phyloP scores from a whole-genome alignment of 352 stramenopile species.

The Phytophthora pseudosyringae region DNA sequence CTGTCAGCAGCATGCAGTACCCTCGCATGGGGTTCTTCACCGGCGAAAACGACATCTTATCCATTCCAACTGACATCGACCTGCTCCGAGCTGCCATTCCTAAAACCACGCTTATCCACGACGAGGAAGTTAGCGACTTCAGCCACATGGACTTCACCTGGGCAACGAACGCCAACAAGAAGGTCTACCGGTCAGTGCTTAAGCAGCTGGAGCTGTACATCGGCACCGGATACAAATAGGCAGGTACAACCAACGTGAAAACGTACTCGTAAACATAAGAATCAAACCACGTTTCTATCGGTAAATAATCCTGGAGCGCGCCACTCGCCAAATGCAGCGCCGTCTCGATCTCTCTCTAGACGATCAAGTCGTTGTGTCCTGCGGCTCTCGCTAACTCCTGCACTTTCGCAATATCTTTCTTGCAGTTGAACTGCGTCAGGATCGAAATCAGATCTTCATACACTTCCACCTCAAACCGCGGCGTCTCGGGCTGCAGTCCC shows the following conservation, averaged over 20 bases:
- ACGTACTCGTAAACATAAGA: constrained; percentile 16
- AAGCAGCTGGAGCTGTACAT: constrained; percentile 45
- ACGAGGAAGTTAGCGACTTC: constrained; percentile 42
- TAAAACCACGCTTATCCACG: constrained; percentile 41
- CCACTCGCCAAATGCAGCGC: background rate
- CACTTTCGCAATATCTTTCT: constrained; percentile 54
- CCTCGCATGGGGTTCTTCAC: constrained; percentile 50
- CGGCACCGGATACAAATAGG: constrained; percentile 41
- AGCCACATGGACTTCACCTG: constrained; percentile 67
- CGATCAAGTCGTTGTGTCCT: constrained; percentile 31
- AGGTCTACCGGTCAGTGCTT: constrained; percentile 54
- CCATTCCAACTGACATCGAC: constrained; percentile 38
- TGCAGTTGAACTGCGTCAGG: constrained; percentile 53
- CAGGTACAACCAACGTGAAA: constrained; percentile 13
- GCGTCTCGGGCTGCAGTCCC: constrained; percentile 32
- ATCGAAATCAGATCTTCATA: constrained; percentile 64
- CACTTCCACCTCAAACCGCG: constrained; percentile 58
- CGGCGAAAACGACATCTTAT: constrained; percentile 43
- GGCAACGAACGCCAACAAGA: constrained; percentile 44
- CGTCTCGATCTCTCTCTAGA: constrained; percentile 22
- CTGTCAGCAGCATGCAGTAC: constrained; percentile 43
- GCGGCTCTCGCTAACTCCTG: constrained; percentile 40
- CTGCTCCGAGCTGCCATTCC: constrained; percentile 42
- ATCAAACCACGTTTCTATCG: constrained; percentile 30
- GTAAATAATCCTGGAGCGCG: constrained; percentile 27